Evolutionary conservation across 257 asterid genomes (phyloP).

Genomic region (Salvia splendens): DNA sequence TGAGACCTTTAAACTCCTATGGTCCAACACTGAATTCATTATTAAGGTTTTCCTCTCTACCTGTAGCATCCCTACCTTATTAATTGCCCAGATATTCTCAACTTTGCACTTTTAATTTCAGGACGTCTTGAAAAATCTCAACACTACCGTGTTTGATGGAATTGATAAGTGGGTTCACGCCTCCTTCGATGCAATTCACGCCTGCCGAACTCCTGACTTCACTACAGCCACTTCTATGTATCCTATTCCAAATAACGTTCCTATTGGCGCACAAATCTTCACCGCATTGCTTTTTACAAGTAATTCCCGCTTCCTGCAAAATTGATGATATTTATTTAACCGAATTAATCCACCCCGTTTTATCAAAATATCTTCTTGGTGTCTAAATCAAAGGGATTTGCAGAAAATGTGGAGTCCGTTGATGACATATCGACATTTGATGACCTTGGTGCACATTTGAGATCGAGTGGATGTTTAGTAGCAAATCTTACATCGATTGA

Average conservation of each 20-base stretch:
- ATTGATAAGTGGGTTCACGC: conserved; percentile 64
- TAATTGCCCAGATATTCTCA: conserved; percentile 2
- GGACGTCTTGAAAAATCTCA: conserved; percentile 71
- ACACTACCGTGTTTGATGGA: conserved; percentile 61
- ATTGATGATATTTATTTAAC: conserved; percentile 6
- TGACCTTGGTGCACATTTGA: conserved; percentile 71
- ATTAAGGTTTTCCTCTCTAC: conserved; percentile 49
- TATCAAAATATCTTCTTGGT: not conserved
- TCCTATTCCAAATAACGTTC: conserved; percentile 50
- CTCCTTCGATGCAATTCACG: conserved; percentile 59
- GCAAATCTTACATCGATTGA: conserved; percentile 81
- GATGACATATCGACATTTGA: conserved; percentile 78
- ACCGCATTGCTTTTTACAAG: conserved; percentile 81
- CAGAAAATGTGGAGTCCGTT: conserved; percentile 84
- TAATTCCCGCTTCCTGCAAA: conserved; percentile 40
- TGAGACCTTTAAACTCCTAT: conserved; percentile 56
- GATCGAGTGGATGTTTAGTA: conserved; percentile 63
- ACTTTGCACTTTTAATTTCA: conserved; percentile 28
- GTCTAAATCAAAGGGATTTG: conserved; percentile 26
- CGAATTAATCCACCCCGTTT: conserved; percentile 1
- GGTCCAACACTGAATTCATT: conserved; percentile 66
- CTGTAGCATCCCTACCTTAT: not conserved
- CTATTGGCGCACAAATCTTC: conserved; percentile 52
- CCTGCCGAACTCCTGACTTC: conserved; percentile 40
- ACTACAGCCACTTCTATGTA: conserved; percentile 44